These are phyloP conservation scores for Elongisporangium anandrum DNA, from an alignment of 352 stramenopile species.

Conservation along the genomic window DNA sequence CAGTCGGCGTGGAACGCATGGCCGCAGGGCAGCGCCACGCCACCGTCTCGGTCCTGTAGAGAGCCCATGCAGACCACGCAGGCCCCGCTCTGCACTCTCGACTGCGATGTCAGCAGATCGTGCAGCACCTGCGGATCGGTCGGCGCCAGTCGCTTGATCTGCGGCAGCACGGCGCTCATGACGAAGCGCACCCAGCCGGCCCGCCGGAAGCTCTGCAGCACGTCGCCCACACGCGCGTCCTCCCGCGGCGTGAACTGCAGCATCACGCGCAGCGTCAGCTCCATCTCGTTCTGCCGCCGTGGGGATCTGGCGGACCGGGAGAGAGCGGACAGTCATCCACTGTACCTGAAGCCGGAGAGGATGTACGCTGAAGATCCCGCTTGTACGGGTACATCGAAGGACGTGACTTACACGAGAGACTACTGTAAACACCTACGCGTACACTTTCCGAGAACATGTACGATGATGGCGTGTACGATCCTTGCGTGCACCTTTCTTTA, in stretches of 20 bases:
- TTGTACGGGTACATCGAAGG: slow-evolving; percentile 7
- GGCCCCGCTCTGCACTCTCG: too few relatives aligned
- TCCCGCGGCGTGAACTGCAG: slow-evolving; percentile 5
- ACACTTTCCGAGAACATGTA: too few relatives aligned
- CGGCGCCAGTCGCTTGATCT: slow-evolving; percentile 15
- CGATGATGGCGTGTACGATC: too few relatives aligned
- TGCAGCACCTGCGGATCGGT: slow-evolving; percentile 9
- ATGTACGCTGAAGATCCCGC: slow-evolving; percentile 1
- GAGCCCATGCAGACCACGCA: too few relatives aligned
- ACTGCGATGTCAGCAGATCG: slow-evolving; percentile 39
- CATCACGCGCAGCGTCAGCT: slow-evolving; percentile 15
- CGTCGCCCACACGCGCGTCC: slow-evolving; percentile 8
- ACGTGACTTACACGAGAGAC: too few relatives aligned
- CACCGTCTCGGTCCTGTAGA: too few relatives aligned
- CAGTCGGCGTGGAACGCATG: slow-evolving; percentile 91
- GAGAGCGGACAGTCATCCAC: slow-evolving; percentile 4
- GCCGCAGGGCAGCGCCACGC: slow-evolving; percentile 75
- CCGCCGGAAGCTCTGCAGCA: slow-evolving; percentile 14
- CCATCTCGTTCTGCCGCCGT: slow-evolving; percentile 9
- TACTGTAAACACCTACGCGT: too few relatives aligned
- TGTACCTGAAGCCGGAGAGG: slow-evolving; percentile 1
- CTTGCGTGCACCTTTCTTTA: too few relatives aligned
- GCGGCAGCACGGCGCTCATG: slow-evolving; percentile 12
- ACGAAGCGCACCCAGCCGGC: slow-evolving; percentile 13
- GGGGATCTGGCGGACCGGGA: slow-evolving; percentile 6